Evolutionary conservation across 139 green algal species (phyloP).

Genomic region (Gonium pectorale): DNA sequence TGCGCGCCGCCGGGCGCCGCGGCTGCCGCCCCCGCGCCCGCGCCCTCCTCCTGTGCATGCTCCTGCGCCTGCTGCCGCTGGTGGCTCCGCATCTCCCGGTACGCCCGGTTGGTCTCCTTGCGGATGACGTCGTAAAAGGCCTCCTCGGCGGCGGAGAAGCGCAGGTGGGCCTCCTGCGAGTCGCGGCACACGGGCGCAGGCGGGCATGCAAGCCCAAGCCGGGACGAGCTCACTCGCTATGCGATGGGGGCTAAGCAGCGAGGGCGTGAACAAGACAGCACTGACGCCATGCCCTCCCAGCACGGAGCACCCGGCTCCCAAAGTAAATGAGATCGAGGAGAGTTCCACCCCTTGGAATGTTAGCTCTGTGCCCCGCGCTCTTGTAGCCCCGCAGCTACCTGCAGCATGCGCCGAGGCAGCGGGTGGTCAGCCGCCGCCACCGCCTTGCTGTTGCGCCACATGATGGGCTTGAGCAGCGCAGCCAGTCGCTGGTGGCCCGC

Average conservation of each 20-base stretch:
- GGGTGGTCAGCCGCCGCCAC: slow-evolving; percentile 60
- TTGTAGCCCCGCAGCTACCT: no score
- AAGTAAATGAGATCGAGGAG: no score
- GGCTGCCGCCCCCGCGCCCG: neutral
- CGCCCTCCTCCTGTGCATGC: neutral
- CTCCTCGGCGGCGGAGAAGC: slow-evolving; percentile 64
- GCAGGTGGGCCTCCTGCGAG: slow-evolving; percentile 55
- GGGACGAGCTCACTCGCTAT: no score
- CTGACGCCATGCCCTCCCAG: no score
- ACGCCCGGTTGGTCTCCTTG: slow-evolving; percentile 14
- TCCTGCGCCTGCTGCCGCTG: neutral
- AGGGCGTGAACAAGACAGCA: no score
- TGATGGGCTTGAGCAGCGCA: slow-evolving; percentile 72
- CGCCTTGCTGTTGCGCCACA: slow-evolving; percentile 83
- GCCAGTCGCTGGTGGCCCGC: slow-evolving; percentile 57
- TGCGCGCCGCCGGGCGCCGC: no score
- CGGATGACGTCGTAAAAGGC: slow-evolving; percentile 65
- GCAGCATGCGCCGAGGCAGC: slow-evolving; percentile 69
- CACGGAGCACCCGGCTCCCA: no score
- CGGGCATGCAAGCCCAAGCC: no score
- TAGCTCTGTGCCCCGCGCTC: no score
- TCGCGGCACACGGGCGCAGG: no score
- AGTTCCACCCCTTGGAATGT: no score
- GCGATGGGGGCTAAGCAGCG: no score
- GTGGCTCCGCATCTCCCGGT: neutral